These are phyloP conservation scores for Podospora pseudocomata DNA, from an alignment of 495 filamentous ascomycete species.

Conservation along the genomic window DNA sequence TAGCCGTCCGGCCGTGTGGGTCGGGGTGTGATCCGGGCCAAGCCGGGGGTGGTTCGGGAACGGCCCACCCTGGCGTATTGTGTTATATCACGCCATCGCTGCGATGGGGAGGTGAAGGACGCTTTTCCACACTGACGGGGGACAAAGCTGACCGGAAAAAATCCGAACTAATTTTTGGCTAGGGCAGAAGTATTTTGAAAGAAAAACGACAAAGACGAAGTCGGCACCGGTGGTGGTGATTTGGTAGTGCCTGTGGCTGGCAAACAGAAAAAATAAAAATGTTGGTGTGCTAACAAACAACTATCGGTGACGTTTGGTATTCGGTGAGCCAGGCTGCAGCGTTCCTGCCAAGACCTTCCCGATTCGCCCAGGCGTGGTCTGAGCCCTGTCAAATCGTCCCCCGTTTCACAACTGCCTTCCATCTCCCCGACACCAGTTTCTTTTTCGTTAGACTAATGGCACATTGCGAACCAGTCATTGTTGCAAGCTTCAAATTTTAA, in stretches of 20 bases:
- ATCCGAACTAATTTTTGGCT: background rate
- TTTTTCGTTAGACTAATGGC: background rate
- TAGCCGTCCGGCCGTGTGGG: background rate
- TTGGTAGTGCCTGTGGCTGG: background rate
- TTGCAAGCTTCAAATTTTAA: background rate
- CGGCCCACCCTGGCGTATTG: conserved; percentile 12
- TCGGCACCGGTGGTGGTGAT: background rate
- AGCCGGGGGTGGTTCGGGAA: background rate
- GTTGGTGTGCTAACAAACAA: background rate
- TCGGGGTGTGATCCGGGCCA: background rate
- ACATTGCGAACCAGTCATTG: background rate
- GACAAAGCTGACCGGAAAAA: background rate
- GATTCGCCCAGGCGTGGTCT: background rate
- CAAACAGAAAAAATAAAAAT: background rate
- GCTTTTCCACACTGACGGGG: background rate
- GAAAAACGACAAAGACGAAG: background rate
- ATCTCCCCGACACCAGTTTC: background rate
- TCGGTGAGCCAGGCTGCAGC: background rate
- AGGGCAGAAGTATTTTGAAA: background rate
- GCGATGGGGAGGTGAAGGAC: background rate
- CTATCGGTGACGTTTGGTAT: background rate
- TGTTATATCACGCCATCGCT: conserved; percentile 18
- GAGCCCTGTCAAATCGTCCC: background rate
- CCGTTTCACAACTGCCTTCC: background rate
- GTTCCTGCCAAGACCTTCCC: background rate